Evolutionary conservation across 106 monocot species (phyloP).

Genomic region (Narthecium ossifragum): DNA sequence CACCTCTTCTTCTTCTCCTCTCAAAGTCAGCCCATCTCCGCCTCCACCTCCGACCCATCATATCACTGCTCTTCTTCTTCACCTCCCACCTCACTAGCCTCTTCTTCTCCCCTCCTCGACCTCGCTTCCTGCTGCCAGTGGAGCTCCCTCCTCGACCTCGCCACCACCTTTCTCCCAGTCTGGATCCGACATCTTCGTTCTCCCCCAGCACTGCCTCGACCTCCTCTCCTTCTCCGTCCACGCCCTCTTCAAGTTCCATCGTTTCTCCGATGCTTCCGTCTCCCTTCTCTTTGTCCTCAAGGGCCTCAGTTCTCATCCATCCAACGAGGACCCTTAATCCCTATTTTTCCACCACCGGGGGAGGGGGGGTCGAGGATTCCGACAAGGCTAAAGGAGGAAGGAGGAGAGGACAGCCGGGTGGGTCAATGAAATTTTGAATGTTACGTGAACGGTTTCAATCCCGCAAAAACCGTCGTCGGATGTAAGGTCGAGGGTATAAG

Average conservation of each 20-base stretch:
- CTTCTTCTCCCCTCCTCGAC: slow-evolving; percentile 36
- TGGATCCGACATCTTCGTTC: slow-evolving; percentile 27
- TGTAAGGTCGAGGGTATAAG: too few relatives aligned
- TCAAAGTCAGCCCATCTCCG: too few relatives aligned
- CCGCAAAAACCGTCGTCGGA: too few relatives aligned
- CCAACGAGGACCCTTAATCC: slow-evolving; percentile 16
- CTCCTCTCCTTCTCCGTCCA: slow-evolving; percentile 49
- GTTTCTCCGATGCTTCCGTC: slow-evolving; percentile 45
- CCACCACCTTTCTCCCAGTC: slow-evolving; percentile 35
- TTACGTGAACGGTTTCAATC: too few relatives aligned
- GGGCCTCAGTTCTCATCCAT: neutral
- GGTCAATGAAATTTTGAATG: too few relatives aligned
- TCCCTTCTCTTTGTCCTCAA: slow-evolving; percentile 25
- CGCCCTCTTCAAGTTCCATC: slow-evolving; percentile 71
- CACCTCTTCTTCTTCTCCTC: too few relatives aligned
- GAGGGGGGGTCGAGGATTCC: too few relatives aligned
- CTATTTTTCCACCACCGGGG: too few relatives aligned
- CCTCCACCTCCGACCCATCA: slow-evolving; percentile 21
- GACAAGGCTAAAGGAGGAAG: too few relatives aligned
- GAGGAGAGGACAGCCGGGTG: too few relatives aligned
- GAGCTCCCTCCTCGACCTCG: slow-evolving; percentile 55
- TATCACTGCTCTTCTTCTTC: slow-evolving; percentile 10
- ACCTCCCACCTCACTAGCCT: slow-evolving; percentile 28
- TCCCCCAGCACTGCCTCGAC: slow-evolving; percentile 70
- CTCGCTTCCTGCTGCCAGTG: slow-evolving; percentile 56